A percentile compares a stretch with the other conserved stretches of the same genome.
phyloP scores from a whole-genome alignment of 2,329 filamentous ascomycete genomes.

The Colletotrichum eremochloae region DNA sequence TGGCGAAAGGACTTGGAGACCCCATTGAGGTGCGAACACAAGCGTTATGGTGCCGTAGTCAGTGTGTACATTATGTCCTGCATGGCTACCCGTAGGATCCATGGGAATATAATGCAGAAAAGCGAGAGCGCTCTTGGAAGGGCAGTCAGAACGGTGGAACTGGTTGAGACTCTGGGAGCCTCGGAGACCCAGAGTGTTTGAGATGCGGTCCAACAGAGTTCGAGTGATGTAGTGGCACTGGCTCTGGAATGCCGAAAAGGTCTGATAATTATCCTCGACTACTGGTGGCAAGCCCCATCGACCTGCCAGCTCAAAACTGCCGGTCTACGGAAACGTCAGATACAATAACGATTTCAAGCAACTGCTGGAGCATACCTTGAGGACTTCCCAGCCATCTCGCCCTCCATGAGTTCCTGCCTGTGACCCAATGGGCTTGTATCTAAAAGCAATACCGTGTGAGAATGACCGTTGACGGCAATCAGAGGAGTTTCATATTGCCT shows the following conservation, averaged over 20 bases:
- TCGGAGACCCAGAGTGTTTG: not conserved
- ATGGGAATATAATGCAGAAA: constrained; percentile 10
- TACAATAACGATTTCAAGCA: not conserved
- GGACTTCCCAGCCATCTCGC: constrained; percentile 3
- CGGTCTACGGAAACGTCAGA: not conserved
- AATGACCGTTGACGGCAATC: accelerated
- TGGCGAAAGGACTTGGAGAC: not conserved
- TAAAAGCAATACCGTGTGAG: not conserved
- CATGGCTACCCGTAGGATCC: not conserved
- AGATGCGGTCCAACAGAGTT: not conserved
- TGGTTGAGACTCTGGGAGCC: not conserved
- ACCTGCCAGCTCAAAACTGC: not conserved
- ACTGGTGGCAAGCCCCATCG: not conserved
- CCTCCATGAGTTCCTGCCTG: constrained; percentile 1
- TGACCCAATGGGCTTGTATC: constrained; percentile 5
- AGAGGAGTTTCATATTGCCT: too few species aligned
- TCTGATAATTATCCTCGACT: constrained; percentile 1
- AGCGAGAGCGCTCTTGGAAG: constrained; percentile 4
- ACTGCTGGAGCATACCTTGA: not conserved
- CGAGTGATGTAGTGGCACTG: constrained; percentile 12
- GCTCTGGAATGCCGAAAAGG: not conserved
- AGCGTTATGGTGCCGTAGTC: not conserved
- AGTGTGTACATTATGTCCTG: not conserved
- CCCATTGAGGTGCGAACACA: not conserved
- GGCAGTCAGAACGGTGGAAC: constrained; percentile 1